Conservation (phyloP, 352 stramenopile genomes). For the Globisporangium heterothallicum region DNA sequence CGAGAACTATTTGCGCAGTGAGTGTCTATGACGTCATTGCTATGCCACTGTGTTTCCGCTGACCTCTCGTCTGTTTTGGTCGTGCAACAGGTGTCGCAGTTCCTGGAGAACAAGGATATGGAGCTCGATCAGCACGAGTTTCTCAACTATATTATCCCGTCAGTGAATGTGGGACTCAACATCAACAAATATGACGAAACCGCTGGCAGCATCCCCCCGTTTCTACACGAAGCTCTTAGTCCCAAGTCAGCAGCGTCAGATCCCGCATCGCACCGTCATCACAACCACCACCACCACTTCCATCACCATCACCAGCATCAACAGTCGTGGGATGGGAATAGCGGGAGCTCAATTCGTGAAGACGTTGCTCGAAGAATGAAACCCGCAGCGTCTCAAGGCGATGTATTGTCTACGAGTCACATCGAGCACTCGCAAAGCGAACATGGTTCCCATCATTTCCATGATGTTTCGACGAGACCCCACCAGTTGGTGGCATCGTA, state of each 20-base stretch:
- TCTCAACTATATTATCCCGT: slow-evolving; percentile 76
- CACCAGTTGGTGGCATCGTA: slow-evolving; percentile 17
- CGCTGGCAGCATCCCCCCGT: slow-evolving; percentile 1
- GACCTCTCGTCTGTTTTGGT: background rate
- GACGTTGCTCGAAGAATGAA: slow-evolving; percentile 7
- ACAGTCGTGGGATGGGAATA: slow-evolving; percentile 5
- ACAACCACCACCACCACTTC: slow-evolving; percentile 15
- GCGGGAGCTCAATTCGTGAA: background rate
- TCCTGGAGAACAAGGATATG: slow-evolving; percentile 80
- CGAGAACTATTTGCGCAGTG: slow-evolving; percentile 69
- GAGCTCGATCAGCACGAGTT: slow-evolving; percentile 80
- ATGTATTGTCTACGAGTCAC: slow-evolving; percentile 9
- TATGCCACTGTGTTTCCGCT: background rate
- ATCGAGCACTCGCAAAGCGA: slow-evolving; percentile 19
- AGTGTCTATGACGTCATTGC: background rate
- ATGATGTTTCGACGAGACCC: slow-evolving; percentile 2
- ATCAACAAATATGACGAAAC: slow-evolving; percentile 25
- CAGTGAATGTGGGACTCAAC: slow-evolving; percentile 65
- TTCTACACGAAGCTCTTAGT: slow-evolving; percentile 6
- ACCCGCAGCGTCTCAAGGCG: slow-evolving; percentile 7
- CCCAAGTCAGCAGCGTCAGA: slow-evolving; percentile 1
- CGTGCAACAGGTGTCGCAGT: slow-evolving; percentile 50
- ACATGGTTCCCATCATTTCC: background rate
- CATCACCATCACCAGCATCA: slow-evolving; percentile 13
- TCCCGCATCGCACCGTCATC: slow-evolving; percentile 23